Evolutionary conservation across 164 flowering plant genomes (phyloP), one percentile per base, ranked within the genome.

Genomic region (grape (Vitis vinifera)): DNA sequence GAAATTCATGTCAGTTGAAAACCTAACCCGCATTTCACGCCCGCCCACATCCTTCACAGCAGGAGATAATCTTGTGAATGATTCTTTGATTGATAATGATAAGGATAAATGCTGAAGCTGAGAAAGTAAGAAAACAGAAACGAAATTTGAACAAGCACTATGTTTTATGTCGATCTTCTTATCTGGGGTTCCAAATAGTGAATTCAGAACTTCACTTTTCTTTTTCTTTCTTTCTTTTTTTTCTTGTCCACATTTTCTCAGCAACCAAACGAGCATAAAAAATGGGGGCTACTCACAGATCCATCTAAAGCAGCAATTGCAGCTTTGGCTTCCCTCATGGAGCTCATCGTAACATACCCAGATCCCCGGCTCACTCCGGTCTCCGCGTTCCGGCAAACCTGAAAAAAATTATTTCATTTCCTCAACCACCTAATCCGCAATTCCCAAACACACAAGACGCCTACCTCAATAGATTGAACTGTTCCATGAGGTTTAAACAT

Each of bases 301-400:
- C 84, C 82, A 75, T 85, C 89, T 58, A 85, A 60, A n/a, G 81
- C 77, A 59, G 76, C 62, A 53, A 79, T 71, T 17, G 89, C 85
- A 59, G 71, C 66, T 65, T 70, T 81, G 5, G 85, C 85, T 51
- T 78, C 81, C 27, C 47, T 11, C 8, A 75, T 51, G 0, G 84
- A 75, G 63, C 76, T 74, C 88, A 85, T 80, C 10, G 76, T 82
- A 27, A 85, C 83, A 55, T 73, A 80, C 51, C 84, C 85, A 55
- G 76, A 79, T 48, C 88, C 88, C 37, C 73, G 56, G 61, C 88
- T 85, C 53, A 75, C 27, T 4, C 84, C 87, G 0, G 89, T 83
- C 51, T 83, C 84, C 49, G 72, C 51, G 75, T 80, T 78, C 68
- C 84, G 70, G 8, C 84, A 76, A 68, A 85, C 78, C 89, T 85